These are phyloP conservation scores for Beauveria bassiana DNA, from an alignment of 2,329 filamentous ascomycete genomes.

Conservation along the genomic window DNA sequence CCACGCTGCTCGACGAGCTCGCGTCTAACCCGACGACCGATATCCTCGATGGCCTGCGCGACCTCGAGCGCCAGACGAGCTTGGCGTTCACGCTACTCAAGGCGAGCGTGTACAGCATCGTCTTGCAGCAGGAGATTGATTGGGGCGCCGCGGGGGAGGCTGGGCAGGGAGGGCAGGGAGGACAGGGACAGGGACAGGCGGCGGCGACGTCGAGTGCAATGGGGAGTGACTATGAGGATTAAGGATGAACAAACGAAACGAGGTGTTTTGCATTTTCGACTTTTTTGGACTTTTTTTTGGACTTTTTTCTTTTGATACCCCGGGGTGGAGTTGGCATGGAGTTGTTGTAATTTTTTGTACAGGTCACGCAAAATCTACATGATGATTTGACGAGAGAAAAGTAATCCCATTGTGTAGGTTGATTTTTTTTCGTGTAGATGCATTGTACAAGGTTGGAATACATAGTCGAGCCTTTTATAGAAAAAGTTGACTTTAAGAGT, in stretches of 20 bases:
- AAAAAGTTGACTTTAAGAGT: too few relatives aligned
- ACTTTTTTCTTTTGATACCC: too few relatives aligned
- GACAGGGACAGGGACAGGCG: conserved; percentile 9
- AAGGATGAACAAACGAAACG: not conserved
- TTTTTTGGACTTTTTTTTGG: not conserved
- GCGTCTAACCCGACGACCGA: conserved; percentile 67
- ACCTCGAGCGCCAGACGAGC: conserved; percentile 89
- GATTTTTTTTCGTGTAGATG: too few relatives aligned
- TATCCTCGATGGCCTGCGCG: conserved; percentile 77
- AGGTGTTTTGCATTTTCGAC: not conserved
- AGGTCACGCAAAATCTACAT: too few relatives aligned
- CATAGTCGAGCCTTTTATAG: too few relatives aligned
- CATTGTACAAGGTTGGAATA: too few relatives aligned
- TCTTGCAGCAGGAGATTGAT: conserved; percentile 92
- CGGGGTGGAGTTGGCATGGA: too few relatives aligned
- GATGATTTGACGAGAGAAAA: too few relatives aligned
- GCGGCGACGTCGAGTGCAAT: conserved; percentile 1
- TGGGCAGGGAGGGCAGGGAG: conserved; percentile 23
- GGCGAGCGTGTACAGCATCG: conserved; percentile 97
- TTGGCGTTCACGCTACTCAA: conserved; percentile 93
- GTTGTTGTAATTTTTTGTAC: not conserved
- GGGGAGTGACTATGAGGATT: conserved; percentile 7
- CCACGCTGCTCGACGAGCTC: conserved; percentile 52
- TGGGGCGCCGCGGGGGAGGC: conserved; percentile 49
- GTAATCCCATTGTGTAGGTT: too few relatives aligned